Base-by-base conservation (phyloP, 176 grass and related monocot genomes). In the Oryza meyeriana region DNA sequence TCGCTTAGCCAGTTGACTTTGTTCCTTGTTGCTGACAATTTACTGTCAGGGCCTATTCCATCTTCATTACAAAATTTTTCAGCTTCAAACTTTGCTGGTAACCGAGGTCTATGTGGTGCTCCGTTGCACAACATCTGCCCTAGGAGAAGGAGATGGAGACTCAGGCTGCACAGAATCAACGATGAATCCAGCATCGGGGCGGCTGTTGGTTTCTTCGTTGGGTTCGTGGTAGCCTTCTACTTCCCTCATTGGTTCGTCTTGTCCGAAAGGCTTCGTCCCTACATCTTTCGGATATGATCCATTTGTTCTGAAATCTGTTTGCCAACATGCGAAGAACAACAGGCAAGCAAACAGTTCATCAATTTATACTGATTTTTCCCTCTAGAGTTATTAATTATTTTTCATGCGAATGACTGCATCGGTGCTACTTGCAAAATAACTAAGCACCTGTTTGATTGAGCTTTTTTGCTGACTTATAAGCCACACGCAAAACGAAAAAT, bases 21-120 rank as follows among this genome's bases (percentile, higher is more conserved):
- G 1, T 50, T 95, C 25, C 68, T 34, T 79, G 88, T 90, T 61
- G 29, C 88, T 3, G 55, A 84, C 13, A 95, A 83, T 22, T 16
- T 14, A 3, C 31, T 83, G 1, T 88, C 61, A 2, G 80, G 86
- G 1, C 6, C 22, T 17, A 40, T 88, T 64, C 75, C 86, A 1
- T 2, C 8, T 0, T 10, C 12, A 0, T 4, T 88, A 0, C 0
- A 0, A 0, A 14, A 17, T 1, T 66, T 26, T 13, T 0, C 20
- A 4, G 12, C 20, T 6, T 77, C 65, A 0, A 29, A 0, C 4
- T 83, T 83, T 34, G 18, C 44, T 3, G 80, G 59, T 10, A 88
- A 88, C 20, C 58, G 7, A 32, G 58, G 34, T 26, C 74, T 88
- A 0, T 88, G 86, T 8, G 55, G 25, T 18, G 0, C 18, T 42